phyloP scores from a whole-genome alignment of 306 rosid genomes.

The Morella rubra region DNA sequence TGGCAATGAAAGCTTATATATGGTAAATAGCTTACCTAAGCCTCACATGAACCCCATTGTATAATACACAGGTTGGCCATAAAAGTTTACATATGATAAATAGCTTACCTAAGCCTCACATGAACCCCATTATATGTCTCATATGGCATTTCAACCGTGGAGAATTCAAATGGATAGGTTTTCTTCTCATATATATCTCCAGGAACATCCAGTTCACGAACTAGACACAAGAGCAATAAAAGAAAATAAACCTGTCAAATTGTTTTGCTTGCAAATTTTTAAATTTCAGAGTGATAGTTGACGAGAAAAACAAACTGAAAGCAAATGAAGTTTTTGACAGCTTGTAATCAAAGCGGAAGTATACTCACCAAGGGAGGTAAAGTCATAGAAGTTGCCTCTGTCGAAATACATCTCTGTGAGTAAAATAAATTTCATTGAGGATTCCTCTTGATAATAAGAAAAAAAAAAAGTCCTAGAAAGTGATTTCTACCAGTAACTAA shows the following conservation, averaged over 20 bases:
- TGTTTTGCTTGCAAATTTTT: neutral
- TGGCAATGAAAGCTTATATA: slow-evolving; percentile 19
- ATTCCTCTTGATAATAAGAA: neutral
- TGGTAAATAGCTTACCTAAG: slow-evolving; percentile 61
- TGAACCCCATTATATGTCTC: slow-evolving; percentile 96
- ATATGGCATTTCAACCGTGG: slow-evolving; percentile 98
- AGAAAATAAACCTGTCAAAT: neutral
- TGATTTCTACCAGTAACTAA: neutral
- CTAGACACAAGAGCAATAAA: slow-evolving; percentile 46
- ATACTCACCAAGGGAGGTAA: slow-evolving; percentile 92
- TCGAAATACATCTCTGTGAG: slow-evolving; percentile 95
- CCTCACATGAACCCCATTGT: slow-evolving; percentile 95
- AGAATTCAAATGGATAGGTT: slow-evolving; percentile 90
- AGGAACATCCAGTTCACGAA: slow-evolving; percentile 95
- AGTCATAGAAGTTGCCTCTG: slow-evolving; percentile 94
- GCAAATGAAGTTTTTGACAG: neutral
- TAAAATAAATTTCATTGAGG: slow-evolving; percentile 30
- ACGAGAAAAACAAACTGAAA: neutral
- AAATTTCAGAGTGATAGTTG: neutral
- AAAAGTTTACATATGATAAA: slow-evolving; percentile 20
- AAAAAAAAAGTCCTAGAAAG: neutral
- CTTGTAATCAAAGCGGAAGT: neutral
- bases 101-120: slow-evolving; percentile 86
- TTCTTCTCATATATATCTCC: slow-evolving; percentile 95
- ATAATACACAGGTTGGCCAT: slow-evolving; percentile 15